Conservation (phyloP, 352 stramenopile genomes). For the Globisporangium sylvaticum region DNA sequence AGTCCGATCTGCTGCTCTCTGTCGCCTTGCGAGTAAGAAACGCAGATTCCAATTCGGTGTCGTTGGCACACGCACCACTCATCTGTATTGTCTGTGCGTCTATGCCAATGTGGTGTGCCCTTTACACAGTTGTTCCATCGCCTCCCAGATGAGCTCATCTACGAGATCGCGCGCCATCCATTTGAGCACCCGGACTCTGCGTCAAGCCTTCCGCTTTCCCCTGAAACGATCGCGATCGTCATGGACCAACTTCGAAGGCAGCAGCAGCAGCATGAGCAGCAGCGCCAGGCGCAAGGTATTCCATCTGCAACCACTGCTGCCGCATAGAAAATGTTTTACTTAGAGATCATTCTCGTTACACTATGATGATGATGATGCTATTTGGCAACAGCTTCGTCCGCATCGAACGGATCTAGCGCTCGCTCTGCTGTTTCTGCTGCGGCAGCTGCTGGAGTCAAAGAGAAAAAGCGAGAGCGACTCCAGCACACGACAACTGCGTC, state of each 20-base stretch:
- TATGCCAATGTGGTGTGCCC: background rate
- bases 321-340: constrained; percentile 2
- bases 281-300: constrained; percentile 6
- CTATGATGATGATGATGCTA: constrained; percentile 1
- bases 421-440: background rate
- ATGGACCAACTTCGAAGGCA: constrained; percentile 35
- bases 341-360: background rate
- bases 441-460: background rate
- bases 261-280: constrained; percentile 16
- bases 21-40: constrained; percentile 62
- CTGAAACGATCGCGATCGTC: constrained; percentile 49
- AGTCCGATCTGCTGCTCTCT: constrained; percentile 83
- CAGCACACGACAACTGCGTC: background rate
- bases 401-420: background rate
- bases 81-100: background rate
- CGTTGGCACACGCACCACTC: background rate
- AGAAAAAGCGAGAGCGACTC: constrained; percentile 8
- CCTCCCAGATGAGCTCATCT: constrained; percentile 80
- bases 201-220: constrained; percentile 50
- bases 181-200: constrained; percentile 63
- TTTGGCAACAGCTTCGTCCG: constrained; percentile 1
- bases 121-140: constrained; percentile 64
- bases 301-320: constrained; percentile 3
- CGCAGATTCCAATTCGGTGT: background rate
- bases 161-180: constrained; percentile 83